Percentiles rank a stretch among this genome's conserved stretches.
Conservation (phyloP, 805 yeast genomes). For the Metschnikowia aberdeeniae region DNA sequence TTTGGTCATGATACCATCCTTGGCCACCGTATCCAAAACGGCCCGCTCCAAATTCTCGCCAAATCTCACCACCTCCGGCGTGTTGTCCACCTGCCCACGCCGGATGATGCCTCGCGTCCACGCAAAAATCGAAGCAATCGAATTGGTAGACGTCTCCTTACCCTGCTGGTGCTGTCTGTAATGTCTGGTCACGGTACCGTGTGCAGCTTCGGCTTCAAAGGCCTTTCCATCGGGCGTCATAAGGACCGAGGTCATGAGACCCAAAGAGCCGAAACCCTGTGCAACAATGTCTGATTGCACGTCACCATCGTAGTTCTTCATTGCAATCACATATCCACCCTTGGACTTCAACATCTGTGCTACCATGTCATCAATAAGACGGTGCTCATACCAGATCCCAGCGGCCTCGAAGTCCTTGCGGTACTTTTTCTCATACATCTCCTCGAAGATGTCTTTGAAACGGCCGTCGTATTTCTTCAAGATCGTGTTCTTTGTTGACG, state of each 20-base stretch:
- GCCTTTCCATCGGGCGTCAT: constrained; percentile 84
- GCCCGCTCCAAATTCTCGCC: constrained; percentile 63
- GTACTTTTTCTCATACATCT: constrained; percentile 56
- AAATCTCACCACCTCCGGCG: constrained; percentile 66
- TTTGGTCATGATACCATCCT: constrained; percentile 76
- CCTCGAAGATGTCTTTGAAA: constrained; percentile 76
- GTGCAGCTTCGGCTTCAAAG: constrained; percentile 85
- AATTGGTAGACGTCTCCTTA: constrained; percentile 78
- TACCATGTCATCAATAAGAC: constrained; percentile 84
- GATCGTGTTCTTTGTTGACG: constrained; percentile 77
- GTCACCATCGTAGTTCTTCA: constrained; percentile 84
- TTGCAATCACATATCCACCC: constrained; percentile 77
- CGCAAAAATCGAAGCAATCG: constrained; percentile 81
- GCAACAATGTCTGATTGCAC: constrained; percentile 84
- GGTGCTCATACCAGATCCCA: constrained; percentile 72
- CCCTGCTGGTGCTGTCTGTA: constrained; percentile 79
- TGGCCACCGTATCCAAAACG: constrained; percentile 67
- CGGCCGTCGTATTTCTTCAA: constrained; percentile 79
- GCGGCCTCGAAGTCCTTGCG: constrained; percentile 51
- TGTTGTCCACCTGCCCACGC: constrained; percentile 72
- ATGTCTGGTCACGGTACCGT: constrained; percentile 85
- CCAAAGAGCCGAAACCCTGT: constrained; percentile 81
- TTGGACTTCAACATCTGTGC: constrained; percentile 84
- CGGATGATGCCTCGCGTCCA: constrained; percentile 83
- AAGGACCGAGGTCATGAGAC: constrained; percentile 78